Percentiles rank a stretch among this genome's conserved stretches.
Conservation (phyloP, 371 early-diverging fungal genomes). For the Mucor racemosus region DNA sequence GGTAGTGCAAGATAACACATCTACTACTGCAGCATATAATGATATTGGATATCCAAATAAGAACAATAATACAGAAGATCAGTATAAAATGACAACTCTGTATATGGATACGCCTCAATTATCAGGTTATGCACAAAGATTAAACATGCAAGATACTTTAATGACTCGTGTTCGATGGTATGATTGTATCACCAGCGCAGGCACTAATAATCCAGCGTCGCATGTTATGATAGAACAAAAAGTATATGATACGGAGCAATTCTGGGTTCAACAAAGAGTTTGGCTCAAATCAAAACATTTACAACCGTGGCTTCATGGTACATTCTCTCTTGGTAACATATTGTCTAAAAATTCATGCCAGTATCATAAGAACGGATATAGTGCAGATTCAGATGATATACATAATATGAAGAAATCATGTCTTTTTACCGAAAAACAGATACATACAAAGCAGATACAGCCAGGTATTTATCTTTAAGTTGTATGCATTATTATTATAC, state of each 20-base stretch:
- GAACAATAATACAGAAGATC: not conserved
- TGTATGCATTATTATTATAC: not conserved
- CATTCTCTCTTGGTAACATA: slow-evolving; percentile 6
- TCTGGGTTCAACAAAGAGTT: slow-evolving; percentile 13
- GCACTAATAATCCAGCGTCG: not conserved
- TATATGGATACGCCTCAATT: slow-evolving; percentile 25
- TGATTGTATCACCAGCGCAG: not conserved
- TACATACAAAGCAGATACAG: slow-evolving; percentile 1
- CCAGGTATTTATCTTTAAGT: slow-evolving; percentile 17
- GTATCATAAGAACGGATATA: slow-evolving; percentile 7
- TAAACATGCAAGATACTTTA: not conserved
- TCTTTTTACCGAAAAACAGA: slow-evolving; percentile 3
- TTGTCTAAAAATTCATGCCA: slow-evolving; percentile 12
- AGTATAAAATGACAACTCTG: slow-evolving; percentile 15
- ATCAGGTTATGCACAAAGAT: slow-evolving; percentile 13
- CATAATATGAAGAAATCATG: slow-evolving; percentile 6
- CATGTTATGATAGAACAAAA: slow-evolving; percentile 22
- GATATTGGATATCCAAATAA: slow-evolving; percentile 16
- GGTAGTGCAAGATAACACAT: slow-evolving; percentile 5
- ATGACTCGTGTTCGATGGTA: slow-evolving; percentile 14
- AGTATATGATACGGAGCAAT: not conserved
- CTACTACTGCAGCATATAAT: not conserved
- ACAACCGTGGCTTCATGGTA: slow-evolving; percentile 9
- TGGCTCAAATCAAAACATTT: slow-evolving; percentile 25
- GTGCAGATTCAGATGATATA: not conserved